These are phyloP conservation scores for Pueraria montana DNA, from an alignment of 306 rosid species.

Conservation along the genomic window DNA sequence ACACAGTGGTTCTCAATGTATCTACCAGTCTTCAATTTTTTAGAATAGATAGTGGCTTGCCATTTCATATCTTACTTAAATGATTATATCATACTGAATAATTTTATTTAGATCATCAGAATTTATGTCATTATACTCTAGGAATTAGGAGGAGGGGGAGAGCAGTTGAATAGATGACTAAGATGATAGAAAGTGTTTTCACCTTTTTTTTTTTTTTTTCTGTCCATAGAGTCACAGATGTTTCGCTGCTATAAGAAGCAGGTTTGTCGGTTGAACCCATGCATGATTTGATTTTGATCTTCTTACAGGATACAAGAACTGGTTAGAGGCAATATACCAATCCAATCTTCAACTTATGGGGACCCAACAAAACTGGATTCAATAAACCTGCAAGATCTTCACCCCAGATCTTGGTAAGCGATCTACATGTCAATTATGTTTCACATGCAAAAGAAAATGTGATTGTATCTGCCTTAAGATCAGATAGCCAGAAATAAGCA, in stretches of 20 bases:
- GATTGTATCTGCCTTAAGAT: conserved; percentile 25
- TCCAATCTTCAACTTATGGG: conserved; percentile 62
- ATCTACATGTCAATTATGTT: conserved; percentile 24
- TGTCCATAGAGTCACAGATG: not conserved
- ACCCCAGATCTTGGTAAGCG: conserved; percentile 81
- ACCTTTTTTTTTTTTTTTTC: not conserved
- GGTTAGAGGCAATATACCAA: conserved; percentile 57
- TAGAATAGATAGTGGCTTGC: not conserved
- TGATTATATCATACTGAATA: conserved; percentile 7
- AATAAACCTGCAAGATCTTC: conserved; percentile 70
- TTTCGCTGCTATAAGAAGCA: not conserved
- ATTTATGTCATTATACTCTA: conserved; percentile 6
- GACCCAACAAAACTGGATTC: conserved; percentile 74
- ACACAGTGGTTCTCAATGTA: not conserved
- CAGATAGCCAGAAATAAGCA: conserved; percentile 9
- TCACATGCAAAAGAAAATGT: conserved; percentile 11
- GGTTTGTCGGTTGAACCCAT: not conserved
- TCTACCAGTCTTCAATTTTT: not conserved
- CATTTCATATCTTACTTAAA: conserved; percentile 6
- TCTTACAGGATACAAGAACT: conserved; percentile 76
- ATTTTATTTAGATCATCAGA: not conserved
- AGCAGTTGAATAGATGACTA: conserved; percentile 3
- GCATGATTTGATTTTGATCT: conserved; percentile 40
- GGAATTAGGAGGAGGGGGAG: conserved; percentile 5
- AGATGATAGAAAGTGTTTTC: not conserved